A percentile compares a stretch with the other conserved stretches of the same genome.
These are phyloP conservation scores for Pseudocercospora crystallina DNA, from an alignment of 2,329 filamentous ascomycete species.

Conservation along the genomic window DNA sequence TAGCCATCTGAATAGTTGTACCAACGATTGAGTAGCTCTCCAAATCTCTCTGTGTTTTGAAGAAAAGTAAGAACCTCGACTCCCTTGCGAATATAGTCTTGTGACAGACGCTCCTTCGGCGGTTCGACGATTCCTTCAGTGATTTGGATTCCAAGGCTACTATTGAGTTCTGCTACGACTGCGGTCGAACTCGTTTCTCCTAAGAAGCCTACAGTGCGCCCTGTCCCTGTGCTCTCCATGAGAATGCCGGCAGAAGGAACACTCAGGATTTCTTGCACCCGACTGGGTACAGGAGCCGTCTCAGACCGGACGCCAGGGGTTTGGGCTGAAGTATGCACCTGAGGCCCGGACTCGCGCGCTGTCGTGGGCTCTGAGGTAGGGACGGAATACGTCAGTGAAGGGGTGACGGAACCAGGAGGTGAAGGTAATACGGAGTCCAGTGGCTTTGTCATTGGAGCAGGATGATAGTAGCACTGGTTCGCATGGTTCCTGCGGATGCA, in stretches of 20 bases:
- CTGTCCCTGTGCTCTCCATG: slow-evolving; percentile 13
- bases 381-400: neutral
- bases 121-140: slow-evolving; percentile 6
- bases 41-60: slow-evolving; percentile 8
- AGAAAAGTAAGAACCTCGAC: slow-evolving; percentile 17
- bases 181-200: slow-evolving; percentile 23
- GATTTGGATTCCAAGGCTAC: slow-evolving; percentile 21
- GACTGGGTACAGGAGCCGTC: slow-evolving; percentile 5
- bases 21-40: slow-evolving; percentile 13
- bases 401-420: slow-evolving; percentile 3
- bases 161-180: slow-evolving; percentile 25
- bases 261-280: slow-evolving; percentile 15
- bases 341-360: neutral
- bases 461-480: slow-evolving; percentile 25
- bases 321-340: neutral
- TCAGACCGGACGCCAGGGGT: neutral
- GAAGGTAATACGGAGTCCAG: slow-evolving; percentile 1
- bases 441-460: slow-evolving; percentile 24
- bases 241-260: slow-evolving; percentile 22
- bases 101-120: slow-evolving; percentile 12
- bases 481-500: slow-evolving; percentile 20
- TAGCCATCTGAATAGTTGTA: slow-evolving; percentile 11
- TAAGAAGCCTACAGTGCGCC: slow-evolving; percentile 18
- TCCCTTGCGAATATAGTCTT: slow-evolving; percentile 14
- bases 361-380: slow-evolving; percentile 2